Percentiles rank a stretch among this genome's conserved stretches.
phyloP scores from a whole-genome alignment of 306 rosid genomes.

The Vachellia pachyceras region DNA sequence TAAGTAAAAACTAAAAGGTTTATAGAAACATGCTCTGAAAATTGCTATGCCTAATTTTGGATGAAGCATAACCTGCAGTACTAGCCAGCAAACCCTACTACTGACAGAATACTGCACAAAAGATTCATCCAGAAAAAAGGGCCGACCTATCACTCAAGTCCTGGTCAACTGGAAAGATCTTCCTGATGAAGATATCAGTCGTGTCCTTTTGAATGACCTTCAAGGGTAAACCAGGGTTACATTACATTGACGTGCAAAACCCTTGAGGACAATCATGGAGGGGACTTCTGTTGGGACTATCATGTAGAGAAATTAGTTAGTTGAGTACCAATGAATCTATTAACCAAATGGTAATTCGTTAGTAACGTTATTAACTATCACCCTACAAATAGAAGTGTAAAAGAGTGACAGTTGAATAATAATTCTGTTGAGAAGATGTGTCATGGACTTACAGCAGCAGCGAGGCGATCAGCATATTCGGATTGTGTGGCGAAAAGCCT shows the following conservation, averaged over 20 bases:
- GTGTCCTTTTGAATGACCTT: background rate
- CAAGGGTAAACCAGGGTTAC: background rate
- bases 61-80: background rate
- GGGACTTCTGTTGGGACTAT: background rate
- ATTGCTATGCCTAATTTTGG: background rate
- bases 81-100: background rate
- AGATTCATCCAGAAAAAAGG: background rate
- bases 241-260: background rate
- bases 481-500: constrained; percentile 89
- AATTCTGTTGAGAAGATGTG: background rate
- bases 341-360: background rate
- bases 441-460: constrained; percentile 70
- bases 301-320: background rate
- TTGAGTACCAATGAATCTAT: background rate
- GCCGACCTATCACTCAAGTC: background rate
- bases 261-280: background rate
- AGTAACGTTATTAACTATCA: background rate
- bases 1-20: background rate
- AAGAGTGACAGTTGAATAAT: background rate
- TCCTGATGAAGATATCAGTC: background rate
- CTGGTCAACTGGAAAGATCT: background rate
- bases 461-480: constrained; percentile 91
- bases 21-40: background rate
- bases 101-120: background rate
- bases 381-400: background rate